phyloP scores from a whole-genome alignment of 805 yeast genomes.

The Nakazawaea pomicola region DNA sequence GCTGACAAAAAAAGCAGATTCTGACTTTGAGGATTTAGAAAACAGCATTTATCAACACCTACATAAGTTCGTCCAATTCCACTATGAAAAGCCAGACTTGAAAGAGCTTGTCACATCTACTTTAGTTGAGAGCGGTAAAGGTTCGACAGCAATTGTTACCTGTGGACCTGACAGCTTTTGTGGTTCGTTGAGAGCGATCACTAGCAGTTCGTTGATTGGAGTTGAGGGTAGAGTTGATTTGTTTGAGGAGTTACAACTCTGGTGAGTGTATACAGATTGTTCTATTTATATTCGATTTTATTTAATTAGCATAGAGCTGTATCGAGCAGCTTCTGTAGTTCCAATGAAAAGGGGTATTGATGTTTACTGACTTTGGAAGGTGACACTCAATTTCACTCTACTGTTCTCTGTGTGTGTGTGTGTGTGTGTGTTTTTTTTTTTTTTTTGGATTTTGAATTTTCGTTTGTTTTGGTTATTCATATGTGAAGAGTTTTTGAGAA shows the following conservation, averaged over 20 bases:
- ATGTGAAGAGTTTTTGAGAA: no score
- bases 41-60: neutral
- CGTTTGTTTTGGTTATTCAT: no score
- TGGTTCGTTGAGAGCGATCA: constrained; percentile 47
- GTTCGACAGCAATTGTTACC: constrained; percentile 47
- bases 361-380: no score
- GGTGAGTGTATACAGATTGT: no score
- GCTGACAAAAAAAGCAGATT: constrained; percentile 11
- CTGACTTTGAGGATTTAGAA: neutral
- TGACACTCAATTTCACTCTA: no score
- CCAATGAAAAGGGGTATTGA: no score
- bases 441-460: no score
- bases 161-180: constrained; percentile 60
- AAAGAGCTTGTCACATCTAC: constrained; percentile 31
- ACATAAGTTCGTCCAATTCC: constrained; percentile 27
- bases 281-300: neutral
- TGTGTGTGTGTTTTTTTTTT: no score
- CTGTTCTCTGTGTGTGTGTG: no score
- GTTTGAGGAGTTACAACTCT: constrained; percentile 69
- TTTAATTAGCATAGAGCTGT: no score
- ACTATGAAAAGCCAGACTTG: constrained; percentile 44
- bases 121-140: constrained; percentile 28
- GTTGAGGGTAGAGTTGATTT: constrained; percentile 52
- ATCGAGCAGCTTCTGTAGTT: no score
- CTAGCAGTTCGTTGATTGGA: constrained; percentile 35